These are phyloP conservation scores for Bipolaris cookei DNA, from an alignment of 2,329 filamentous ascomycete genomes.

Conservation along the genomic window DNA sequence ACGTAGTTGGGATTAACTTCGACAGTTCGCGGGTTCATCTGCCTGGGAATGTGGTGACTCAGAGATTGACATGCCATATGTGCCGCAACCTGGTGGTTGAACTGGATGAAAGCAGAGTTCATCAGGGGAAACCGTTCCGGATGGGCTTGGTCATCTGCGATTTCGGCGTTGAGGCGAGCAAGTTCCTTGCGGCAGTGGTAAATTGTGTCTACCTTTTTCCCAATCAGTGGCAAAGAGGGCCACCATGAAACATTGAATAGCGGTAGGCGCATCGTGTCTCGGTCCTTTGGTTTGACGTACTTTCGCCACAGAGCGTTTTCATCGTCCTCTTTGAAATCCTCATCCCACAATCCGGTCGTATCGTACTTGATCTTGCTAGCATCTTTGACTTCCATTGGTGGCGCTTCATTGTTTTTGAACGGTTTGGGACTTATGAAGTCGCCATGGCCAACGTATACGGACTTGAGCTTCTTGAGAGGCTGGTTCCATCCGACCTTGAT, in stretches of 20 bases:
- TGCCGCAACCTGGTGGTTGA: conserved; percentile 95
- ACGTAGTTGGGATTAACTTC: conserved; percentile 94
- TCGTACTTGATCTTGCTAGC: conserved; percentile 41
- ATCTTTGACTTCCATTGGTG: conserved; percentile 39
- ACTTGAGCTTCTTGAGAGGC: conserved; percentile 34
- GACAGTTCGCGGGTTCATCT: conserved; percentile 91
- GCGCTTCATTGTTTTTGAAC: conserved; percentile 46
- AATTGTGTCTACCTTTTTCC: conserved; percentile 93
- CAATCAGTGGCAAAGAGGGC: conserved; percentile 76
- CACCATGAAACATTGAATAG: conserved; percentile 66
- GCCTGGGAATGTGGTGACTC: conserved; percentile 87
- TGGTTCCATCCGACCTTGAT: conserved; percentile 23
- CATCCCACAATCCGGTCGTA: conserved; percentile 38
- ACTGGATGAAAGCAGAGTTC: conserved; percentile 98
- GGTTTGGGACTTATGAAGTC: conserved; percentile 55
- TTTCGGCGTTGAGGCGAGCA: conserved; percentile 86
- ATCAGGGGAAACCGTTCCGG: conserved; percentile 87
- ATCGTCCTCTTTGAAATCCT: conserved; percentile 39
- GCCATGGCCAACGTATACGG: conserved; percentile 27
- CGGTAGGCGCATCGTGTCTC: conserved; percentile 82
- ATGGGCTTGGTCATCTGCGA: conserved; percentile 85
- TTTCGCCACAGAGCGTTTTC: conserved; percentile 72
- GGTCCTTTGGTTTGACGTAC: conserved; percentile 80
- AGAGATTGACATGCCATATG: conserved; percentile 97
- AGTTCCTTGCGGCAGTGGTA: conserved; percentile 88